Conservation (phyloP, 2,329 filamentous ascomycete species). For the Venturia aucupariae region DNA sequence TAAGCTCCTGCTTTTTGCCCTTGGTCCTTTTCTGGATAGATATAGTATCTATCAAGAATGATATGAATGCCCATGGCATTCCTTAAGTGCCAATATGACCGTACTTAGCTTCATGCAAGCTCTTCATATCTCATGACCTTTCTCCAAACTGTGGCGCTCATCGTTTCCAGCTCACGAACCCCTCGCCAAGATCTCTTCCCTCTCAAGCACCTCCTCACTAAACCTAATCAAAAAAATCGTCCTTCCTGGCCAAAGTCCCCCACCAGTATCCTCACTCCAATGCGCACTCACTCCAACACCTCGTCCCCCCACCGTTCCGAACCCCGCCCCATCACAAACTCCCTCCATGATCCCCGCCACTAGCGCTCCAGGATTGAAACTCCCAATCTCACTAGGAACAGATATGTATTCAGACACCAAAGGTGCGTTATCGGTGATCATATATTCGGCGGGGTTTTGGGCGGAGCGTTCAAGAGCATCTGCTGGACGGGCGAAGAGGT, state of each 20-base stretch:
- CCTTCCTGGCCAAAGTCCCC: conserved; percentile 79
- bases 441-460: conserved; percentile 86
- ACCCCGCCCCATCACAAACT: conserved; percentile 85
- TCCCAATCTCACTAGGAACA: conserved; percentile 89
- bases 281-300: conserved; percentile 64
- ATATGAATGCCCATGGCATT: not conserved
- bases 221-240: conserved; percentile 96
- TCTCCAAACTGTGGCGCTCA: not conserved
- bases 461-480: conserved; percentile 88
- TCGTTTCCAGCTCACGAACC: conserved; percentile 15
- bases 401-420: conserved; percentile 90
- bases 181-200: conserved; percentile 73
- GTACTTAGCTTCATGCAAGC: not conserved
- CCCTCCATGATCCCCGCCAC: conserved; percentile 94
- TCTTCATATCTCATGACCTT: not conserved
- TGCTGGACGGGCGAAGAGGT: conserved; percentile 83
- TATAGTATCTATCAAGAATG: not conserved
- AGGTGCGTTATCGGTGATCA: conserved; percentile 98
- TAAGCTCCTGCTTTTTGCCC: not conserved
- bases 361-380: conserved; percentile 92
- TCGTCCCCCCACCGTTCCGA: conserved; percentile 56
- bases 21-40: not conserved
- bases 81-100: not conserved
- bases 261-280: conserved; percentile 43
- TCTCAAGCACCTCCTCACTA: conserved; percentile 78